phyloP scores from a whole-genome alignment of 164 flowering plant species.

The Aristolochia californica region DNA sequence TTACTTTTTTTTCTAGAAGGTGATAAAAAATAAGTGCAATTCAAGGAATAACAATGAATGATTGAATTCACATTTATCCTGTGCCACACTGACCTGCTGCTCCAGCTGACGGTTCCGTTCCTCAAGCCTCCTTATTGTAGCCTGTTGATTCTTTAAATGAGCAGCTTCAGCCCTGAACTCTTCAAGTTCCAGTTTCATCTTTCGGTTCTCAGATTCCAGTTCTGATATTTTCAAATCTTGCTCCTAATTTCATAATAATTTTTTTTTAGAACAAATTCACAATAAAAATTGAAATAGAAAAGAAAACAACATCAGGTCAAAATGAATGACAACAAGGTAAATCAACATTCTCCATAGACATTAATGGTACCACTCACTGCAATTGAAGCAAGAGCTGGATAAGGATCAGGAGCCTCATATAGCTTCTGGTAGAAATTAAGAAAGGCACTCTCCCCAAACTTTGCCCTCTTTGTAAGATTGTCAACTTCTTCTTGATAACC shows the following conservation, averaged over 20 bases:
- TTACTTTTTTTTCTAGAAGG: too few species aligned
- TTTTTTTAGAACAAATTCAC: too few species aligned
- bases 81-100: conserved; percentile 57
- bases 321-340: not conserved
- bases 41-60: too few species aligned
- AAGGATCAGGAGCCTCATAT: conserved; percentile 99
- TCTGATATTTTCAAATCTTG: conserved; percentile 74
- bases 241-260: conserved; percentile 38
- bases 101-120: conserved; percentile 94
- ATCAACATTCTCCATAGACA: not conserved
- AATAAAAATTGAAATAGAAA: too few species aligned
- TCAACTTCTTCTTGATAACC: conserved; percentile 99
- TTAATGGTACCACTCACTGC: conserved; percentile 42
- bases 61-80: not conserved
- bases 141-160: conserved; percentile 95
- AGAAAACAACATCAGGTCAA: too few species aligned
- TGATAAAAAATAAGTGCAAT: too few species aligned
- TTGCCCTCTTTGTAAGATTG: conserved; percentile 94
- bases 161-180: conserved; percentile 92
- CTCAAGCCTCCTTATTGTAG: conserved; percentile 96
- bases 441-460: conserved; percentile 98
- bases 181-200: conserved; percentile 97
- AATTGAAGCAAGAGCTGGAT: conserved; percentile 84
- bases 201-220: conserved; percentile 84
- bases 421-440: conserved; percentile 95